These are phyloP conservation scores for Erodium trifolium DNA, from an alignment of 441 rosid species.

Conservation along the genomic window DNA sequence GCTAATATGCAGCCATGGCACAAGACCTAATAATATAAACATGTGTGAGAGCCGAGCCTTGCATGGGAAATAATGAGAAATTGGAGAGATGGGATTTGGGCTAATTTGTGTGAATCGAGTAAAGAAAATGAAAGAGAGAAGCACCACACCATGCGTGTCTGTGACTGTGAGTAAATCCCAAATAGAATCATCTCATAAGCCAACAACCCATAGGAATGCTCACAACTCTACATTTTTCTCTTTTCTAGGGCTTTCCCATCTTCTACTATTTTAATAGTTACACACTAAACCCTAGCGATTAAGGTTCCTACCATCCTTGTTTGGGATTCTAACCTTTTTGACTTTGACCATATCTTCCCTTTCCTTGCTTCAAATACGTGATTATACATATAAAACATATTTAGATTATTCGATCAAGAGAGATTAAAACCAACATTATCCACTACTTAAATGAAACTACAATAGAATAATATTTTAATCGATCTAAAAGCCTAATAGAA, in stretches of 20 bases:
- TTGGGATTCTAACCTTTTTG: constrained; percentile 34
- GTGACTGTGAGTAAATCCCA: constrained; percentile 1
- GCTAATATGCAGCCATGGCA: too few relatives aligned
- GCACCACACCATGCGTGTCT: constrained; percentile 26
- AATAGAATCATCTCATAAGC: constrained; percentile 23
- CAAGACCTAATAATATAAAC: too few relatives aligned
- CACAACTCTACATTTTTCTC: constrained; percentile 17
- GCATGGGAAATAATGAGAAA: too few relatives aligned
- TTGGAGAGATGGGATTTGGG: too few relatives aligned
- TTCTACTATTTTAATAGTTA: not conserved
- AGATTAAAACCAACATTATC: too few relatives aligned
- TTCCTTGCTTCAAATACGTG: not conserved
- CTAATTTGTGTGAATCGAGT: too few relatives aligned
- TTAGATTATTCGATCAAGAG: not conserved
- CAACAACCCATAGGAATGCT: constrained; percentile 34
- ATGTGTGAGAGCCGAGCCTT: too few relatives aligned
- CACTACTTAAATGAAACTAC: too few relatives aligned
- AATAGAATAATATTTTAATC: too few relatives aligned
- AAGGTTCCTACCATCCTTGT: constrained; percentile 14
- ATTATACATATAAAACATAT: not conserved
- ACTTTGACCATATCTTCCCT: constrained; percentile 22
- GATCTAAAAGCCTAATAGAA: too few relatives aligned
- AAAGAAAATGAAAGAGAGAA: too few relatives aligned
- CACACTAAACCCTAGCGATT: constrained; percentile 16
- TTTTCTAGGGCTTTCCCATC: constrained; percentile 15